Evolutionary conservation across 2,329 filamentous ascomycete genomes (phyloP).

Genomic region (Monosporascus ibericus): DNA sequence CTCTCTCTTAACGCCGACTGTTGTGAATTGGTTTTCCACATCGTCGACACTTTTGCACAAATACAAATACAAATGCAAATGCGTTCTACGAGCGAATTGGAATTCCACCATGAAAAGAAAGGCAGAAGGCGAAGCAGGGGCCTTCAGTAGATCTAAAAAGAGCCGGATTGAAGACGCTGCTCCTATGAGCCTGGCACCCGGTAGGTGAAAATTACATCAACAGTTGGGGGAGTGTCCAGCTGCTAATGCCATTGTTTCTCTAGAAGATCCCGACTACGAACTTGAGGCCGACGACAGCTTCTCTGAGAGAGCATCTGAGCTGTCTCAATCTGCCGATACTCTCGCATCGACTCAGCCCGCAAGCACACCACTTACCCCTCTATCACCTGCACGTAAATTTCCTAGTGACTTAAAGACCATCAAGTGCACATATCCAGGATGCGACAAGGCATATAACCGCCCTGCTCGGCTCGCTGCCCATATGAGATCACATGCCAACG

Average conservation of each 20-base stretch:
- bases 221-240: conserved; percentile 27
- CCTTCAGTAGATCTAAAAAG: conserved; percentile 11
- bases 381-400: conserved; percentile 47
- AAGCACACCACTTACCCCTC: conserved; percentile 43
- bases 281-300: conserved; percentile 8
- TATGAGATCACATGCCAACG: conserved; percentile 77
- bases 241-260: conserved; percentile 1
- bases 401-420: conserved; percentile 73
- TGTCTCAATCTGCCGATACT: conserved; percentile 14
- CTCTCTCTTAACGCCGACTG: too few relatives aligned
- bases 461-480: conserved; percentile 76
- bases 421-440: conserved; percentile 66
- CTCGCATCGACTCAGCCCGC: conserved; percentile 8
- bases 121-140: conserved; percentile 7
- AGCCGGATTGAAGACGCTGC: conserved; percentile 2
- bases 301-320: conserved; percentile 8
- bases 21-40: not conserved
- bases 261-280: conserved; percentile 3
- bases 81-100: not conserved
- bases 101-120: conserved; percentile 19
- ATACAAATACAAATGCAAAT: not conserved
- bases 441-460: conserved; percentile 80
- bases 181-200: not conserved
- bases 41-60: not conserved
- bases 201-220: conserved; percentile 52